These are phyloP conservation scores for Gamsiella multidivaricata DNA, from an alignment of 192 early-diverging fungal genomes.

Conservation along the genomic window DNA sequence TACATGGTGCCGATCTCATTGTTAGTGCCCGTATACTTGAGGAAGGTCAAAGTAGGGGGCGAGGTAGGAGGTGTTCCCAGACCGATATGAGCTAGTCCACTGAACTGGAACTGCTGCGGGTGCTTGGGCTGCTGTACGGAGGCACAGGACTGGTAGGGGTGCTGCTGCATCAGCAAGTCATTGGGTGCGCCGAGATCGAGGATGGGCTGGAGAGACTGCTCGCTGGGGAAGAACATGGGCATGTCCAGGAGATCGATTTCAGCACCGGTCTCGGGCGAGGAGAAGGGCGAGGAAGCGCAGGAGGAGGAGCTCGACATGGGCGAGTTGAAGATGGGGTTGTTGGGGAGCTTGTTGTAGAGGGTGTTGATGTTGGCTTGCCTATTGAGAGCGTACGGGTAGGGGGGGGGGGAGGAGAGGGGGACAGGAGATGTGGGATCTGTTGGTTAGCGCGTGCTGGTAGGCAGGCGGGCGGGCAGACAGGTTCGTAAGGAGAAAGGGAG, in stretches of 20 bases:
- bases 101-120: slow-evolving; percentile 6
- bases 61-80: slow-evolving; percentile 47
- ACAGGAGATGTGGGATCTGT: background rate
- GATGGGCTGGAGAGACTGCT: slow-evolving; percentile 34
- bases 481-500: too few species aligned
- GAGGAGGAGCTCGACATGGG: slow-evolving; percentile 46
- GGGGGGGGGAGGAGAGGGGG: background rate
- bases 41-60: slow-evolving; percentile 32
- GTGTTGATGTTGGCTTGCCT: slow-evolving; percentile 29
- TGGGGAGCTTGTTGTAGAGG: slow-evolving; percentile 4
- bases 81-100: slow-evolving; percentile 27
- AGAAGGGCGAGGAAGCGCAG: slow-evolving; percentile 47
- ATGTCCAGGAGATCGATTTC: slow-evolving; percentile 44
- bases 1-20: slow-evolving; percentile 35
- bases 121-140: too few species aligned
- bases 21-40: slow-evolving; percentile 15
- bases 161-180: slow-evolving; percentile 12
- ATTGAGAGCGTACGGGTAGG: background rate
- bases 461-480: too few species aligned
- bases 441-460: too few species aligned
- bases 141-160: too few species aligned
- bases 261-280: slow-evolving; percentile 35
- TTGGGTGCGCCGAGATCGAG: slow-evolving; percentile 25
- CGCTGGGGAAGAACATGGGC: slow-evolving; percentile 43
- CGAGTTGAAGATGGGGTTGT: slow-evolving; percentile 29